phyloP scores from a whole-genome alignment of 2,329 filamentous ascomycete species.

The Trichoderma koningiopsis region DNA sequence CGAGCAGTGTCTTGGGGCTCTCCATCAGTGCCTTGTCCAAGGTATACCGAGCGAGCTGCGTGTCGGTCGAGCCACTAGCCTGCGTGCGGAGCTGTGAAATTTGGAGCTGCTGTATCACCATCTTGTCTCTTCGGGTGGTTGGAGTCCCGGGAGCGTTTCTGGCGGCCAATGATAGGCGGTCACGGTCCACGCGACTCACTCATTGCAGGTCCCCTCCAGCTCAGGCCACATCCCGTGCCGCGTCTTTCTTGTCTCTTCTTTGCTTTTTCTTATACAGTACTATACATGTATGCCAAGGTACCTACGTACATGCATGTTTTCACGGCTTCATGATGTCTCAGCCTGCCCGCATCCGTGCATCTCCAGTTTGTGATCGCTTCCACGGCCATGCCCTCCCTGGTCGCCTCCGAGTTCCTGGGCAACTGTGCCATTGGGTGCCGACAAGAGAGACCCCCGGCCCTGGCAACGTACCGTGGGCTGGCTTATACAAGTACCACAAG shows the following conservation, averaged over 20 bases:
- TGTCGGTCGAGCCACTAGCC: constrained; percentile 15
- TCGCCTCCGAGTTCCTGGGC: constrained; percentile 20
- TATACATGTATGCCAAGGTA: no score
- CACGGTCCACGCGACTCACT: background rate
- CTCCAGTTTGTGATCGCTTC: constrained; percentile 18
- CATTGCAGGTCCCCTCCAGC: constrained; percentile 1
- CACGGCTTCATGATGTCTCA: background rate
- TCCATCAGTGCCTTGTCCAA: background rate
- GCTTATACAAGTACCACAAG: no score
- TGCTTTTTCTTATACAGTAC: background rate
- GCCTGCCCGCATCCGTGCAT: background rate
- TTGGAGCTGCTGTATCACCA: constrained; percentile 24
- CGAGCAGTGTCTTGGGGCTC: background rate
- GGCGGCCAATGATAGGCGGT: constrained; percentile 4
- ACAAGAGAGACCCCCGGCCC: background rate
- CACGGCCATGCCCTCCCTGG: constrained; percentile 8
- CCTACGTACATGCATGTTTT: background rate
- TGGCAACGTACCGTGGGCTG: constrained; percentile 1
- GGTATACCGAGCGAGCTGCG: background rate
- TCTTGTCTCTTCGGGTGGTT: constrained; percentile 14
- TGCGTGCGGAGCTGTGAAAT: constrained; percentile 19
- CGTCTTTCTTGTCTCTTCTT: background rate
- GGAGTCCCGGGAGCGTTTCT: background rate
- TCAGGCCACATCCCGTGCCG: background rate
- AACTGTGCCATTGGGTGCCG: constrained; percentile 18